A percentile compares a stretch with the other conserved stretches of the same genome.
Evolutionary conservation across 2,329 filamentous ascomycete genomes (phyloP).

Genomic region (Hyphodiscus sp.): DNA sequence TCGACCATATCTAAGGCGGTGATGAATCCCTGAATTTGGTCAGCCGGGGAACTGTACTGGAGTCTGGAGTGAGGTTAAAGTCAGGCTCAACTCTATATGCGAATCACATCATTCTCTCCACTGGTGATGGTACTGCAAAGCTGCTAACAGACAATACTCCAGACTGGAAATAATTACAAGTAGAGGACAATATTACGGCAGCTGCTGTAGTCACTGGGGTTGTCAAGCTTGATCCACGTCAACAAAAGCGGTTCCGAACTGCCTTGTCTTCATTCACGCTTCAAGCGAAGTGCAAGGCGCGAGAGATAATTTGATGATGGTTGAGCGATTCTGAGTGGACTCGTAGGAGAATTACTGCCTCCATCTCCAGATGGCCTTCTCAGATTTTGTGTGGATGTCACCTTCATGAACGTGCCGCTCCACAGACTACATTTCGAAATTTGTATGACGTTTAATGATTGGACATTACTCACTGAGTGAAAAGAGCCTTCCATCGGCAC

Average conservation of each 20-base stretch:
- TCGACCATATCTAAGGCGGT: conserved; percentile 38
- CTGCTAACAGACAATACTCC: conserved; percentile 46
- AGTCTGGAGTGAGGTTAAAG: conserved; percentile 45
- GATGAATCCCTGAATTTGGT: conserved; percentile 41
- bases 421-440: too few relatives aligned
- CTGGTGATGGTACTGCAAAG: conserved; percentile 50
- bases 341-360: conserved; percentile 32
- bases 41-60: conserved; percentile 41
- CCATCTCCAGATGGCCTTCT: conserved; percentile 43
- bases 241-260: conserved; percentile 41
- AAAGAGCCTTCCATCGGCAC: too few relatives aligned
- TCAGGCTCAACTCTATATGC: conserved; percentile 42
- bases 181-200: conserved; percentile 47
- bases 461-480: too few relatives aligned
- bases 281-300: conserved; percentile 37
- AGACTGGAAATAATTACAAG: conserved; percentile 43
- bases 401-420: conserved; percentile 47
- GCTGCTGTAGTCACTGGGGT: conserved; percentile 48
- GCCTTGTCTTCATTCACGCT: conserved; percentile 48
- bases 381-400: conserved; percentile 56
- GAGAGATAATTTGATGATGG: conserved; percentile 2
- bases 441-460: too few relatives aligned
- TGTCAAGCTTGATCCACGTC: conserved; percentile 38
- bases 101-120: conserved; percentile 46
- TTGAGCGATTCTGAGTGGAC: not conserved